These are phyloP conservation scores for Pezicula rhizophila DNA, from an alignment of 2,329 filamentous ascomycete species.

Conservation along the genomic window DNA sequence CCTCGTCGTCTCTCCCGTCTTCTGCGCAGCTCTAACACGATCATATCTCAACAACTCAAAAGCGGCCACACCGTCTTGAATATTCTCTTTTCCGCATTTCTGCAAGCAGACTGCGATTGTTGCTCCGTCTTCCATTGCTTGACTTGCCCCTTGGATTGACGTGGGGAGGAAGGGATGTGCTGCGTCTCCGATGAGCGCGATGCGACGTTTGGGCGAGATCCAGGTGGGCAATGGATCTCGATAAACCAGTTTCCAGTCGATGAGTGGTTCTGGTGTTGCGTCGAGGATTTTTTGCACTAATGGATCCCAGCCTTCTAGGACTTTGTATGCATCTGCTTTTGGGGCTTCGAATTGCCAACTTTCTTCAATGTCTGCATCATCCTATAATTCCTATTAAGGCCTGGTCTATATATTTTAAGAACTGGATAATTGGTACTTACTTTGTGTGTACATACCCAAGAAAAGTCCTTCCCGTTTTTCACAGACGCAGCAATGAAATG, in stretches of 20 bases:
- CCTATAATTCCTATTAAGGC: constrained; percentile 3
- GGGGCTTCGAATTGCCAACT: constrained; percentile 31
- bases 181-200: constrained; percentile 31
- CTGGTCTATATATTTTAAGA: neutral
- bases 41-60: constrained; percentile 20
- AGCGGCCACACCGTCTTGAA: constrained; percentile 13
- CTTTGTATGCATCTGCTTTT: constrained; percentile 10
- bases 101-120: constrained; percentile 29
- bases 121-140: constrained; percentile 33
- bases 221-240: constrained; percentile 25
- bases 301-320: constrained; percentile 19
- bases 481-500: constrained; percentile 47
- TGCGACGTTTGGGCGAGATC: constrained; percentile 20
- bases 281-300: constrained; percentile 19
- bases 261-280: constrained; percentile 17
- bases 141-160: constrained; percentile 31
- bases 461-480: constrained; percentile 45
- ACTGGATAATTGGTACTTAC: constrained; percentile 25
- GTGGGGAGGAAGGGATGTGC: constrained; percentile 34
- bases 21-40: constrained; percentile 17
- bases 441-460: constrained; percentile 48
- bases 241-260: constrained; percentile 28
- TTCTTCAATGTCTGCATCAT: constrained; percentile 38
- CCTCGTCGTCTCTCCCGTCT: constrained; percentile 17
- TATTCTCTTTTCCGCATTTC: constrained; percentile 11